Percentiles rank a stretch among this genome's conserved stretches.
These are phyloP conservation scores for Helichrysum umbraculigerum DNA, from an alignment of 129 eudicot species.

Conservation along the genomic window DNA sequence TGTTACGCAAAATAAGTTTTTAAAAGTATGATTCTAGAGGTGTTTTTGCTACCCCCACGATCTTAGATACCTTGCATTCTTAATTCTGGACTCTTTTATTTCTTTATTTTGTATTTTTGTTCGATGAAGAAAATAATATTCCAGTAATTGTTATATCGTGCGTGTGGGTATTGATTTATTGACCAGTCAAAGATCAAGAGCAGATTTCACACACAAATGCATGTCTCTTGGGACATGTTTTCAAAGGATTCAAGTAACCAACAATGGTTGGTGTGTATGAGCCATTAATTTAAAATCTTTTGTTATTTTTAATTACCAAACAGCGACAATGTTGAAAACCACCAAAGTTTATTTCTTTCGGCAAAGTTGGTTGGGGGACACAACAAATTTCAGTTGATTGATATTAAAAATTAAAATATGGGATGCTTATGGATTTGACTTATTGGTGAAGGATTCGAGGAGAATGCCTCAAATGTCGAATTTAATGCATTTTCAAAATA, in stretches of 20 bases:
- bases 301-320: background rate
- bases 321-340: constrained; percentile 11
- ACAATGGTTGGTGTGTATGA: constrained; percentile 6
- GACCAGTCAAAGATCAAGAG: constrained; percentile 25
- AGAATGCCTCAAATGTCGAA: no score
- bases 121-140: background rate
- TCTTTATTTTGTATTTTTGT: background rate
- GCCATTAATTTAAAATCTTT: background rate
- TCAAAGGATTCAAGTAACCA: constrained; percentile 14
- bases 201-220: constrained; percentile 36
- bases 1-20: background rate
- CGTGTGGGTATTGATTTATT: constrained; percentile 24
- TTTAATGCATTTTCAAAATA: no score
- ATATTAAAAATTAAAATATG: background rate
- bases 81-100: background rate
- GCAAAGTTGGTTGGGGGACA: constrained; percentile 33
- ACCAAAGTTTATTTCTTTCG: constrained; percentile 2
- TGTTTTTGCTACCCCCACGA: constrained; percentile 12
- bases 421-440: background rate
- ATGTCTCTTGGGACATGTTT: constrained; percentile 34
- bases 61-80: constrained; percentile 15
- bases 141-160: background rate
- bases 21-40: background rate
- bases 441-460: no score
- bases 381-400: constrained; percentile 1